These are phyloP conservation scores for Polyporus arcularius DNA, from an alignment of 768 basidiomycete genomes.

Conservation along the genomic window DNA sequence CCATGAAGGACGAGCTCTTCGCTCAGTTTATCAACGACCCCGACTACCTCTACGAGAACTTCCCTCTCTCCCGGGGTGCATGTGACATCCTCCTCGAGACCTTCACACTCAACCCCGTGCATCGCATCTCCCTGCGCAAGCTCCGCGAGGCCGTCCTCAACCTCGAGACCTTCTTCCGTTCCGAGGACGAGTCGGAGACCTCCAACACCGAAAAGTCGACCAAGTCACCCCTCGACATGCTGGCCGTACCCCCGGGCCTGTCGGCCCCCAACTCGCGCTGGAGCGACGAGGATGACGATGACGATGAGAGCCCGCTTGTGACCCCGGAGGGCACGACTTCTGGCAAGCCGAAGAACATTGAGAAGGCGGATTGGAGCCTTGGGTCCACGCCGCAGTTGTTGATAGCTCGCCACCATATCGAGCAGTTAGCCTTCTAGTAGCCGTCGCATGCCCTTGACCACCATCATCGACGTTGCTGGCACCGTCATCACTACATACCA, in stretches of 20 bases:
- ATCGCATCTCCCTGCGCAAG: conserved; percentile 19
- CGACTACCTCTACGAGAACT: conserved; percentile 50
- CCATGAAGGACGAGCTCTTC: conserved; percentile 13
- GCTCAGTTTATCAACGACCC: conserved; percentile 3
- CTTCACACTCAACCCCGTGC: conserved; percentile 17
- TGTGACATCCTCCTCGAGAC: conserved; percentile 65
- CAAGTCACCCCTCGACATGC: background rate
- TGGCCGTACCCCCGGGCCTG: background rate
- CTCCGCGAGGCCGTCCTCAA: conserved; percentile 20
- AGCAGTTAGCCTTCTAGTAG: background rate
- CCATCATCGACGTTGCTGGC: background rate
- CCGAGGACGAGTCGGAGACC: background rate
- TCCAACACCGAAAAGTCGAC: background rate
- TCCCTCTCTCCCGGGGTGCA: conserved; percentile 70
- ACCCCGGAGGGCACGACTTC: background rate
- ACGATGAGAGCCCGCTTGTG: background rate
- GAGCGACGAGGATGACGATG: background rate
- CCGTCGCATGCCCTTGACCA: background rate
- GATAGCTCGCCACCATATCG: background rate
- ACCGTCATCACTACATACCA: background rate
- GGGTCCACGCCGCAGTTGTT: background rate
- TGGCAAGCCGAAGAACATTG: background rate
- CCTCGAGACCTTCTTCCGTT: conserved; percentile 34
- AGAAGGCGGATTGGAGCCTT: background rate
- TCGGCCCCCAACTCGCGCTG: background rate